Conservation (phyloP, 208 protist genomes). For the Leptomonas seymouri region DNA sequence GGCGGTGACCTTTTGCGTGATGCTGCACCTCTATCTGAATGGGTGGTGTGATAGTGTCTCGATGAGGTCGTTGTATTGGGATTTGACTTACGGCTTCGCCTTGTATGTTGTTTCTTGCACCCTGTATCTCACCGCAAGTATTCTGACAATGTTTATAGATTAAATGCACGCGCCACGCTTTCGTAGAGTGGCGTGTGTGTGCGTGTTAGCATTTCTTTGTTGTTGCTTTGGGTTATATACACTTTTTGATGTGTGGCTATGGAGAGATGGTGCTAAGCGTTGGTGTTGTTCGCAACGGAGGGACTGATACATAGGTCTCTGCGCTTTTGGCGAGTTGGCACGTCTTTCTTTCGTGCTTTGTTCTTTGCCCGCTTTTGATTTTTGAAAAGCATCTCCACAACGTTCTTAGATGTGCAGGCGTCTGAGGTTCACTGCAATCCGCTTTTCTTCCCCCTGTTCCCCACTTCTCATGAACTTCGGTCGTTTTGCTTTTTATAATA, state of each 20-base stretch:
- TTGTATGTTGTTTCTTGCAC: constrained; percentile 32
- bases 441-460: constrained; percentile 1
- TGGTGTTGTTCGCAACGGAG: too few species aligned
- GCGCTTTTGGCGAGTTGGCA: too few species aligned
- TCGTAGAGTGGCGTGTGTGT: not conserved
- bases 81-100: constrained; percentile 23
- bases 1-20: constrained; percentile 30
- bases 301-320: too few species aligned
- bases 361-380: too few species aligned
- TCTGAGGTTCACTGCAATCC: not conserved
- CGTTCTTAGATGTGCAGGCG: too few species aligned
- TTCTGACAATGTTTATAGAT: constrained; percentile 23
- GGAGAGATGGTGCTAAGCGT: too few species aligned
- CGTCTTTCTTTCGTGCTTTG: not conserved
- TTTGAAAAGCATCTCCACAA: too few species aligned
- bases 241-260: too few species aligned
- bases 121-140: constrained; percentile 27
- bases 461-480: not conserved
- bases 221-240: too few species aligned
- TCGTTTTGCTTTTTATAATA: not conserved
- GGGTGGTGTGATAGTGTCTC: constrained; percentile 41
- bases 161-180: constrained; percentile 3
- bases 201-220: too few species aligned
- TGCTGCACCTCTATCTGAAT: constrained; percentile 45
- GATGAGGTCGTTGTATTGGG: constrained; percentile 27